phyloP scores from a whole-genome alignment of 345 rosid genomes.

The Barbarea vulgaris region DNA sequence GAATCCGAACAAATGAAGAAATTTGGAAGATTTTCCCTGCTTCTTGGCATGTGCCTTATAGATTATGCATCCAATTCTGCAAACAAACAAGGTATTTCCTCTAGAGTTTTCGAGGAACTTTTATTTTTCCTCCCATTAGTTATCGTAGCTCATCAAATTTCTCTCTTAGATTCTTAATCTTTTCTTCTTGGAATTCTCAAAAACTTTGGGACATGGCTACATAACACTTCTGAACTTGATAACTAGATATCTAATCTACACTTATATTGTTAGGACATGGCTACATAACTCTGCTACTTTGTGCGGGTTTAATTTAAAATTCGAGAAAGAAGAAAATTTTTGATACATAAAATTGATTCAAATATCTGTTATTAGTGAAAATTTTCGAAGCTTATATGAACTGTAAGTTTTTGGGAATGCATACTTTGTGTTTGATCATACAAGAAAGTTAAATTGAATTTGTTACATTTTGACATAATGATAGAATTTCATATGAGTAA shows the following conservation, averaged over 20 bases:
- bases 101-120: background rate
- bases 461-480: slow-evolving; percentile 3
- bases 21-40: slow-evolving; percentile 95
- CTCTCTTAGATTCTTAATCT: slow-evolving; percentile 4
- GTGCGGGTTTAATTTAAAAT: background rate
- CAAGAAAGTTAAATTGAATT: background rate
- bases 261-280: background rate
- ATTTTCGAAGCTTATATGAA: background rate
- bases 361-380: background rate
- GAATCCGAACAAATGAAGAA: slow-evolving; percentile 95
- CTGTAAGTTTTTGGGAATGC: slow-evolving; percentile 4
- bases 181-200: background rate
- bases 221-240: background rate
- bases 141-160: slow-evolving; percentile 8
- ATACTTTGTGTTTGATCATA: background rate
- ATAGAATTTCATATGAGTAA: background rate
- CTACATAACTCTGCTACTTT: background rate
- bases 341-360: background rate
- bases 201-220: background rate
- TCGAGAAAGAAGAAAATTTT: background rate
- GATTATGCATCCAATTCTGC: slow-evolving; percentile 92
- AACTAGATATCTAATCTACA: background rate
- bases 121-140: background rate
- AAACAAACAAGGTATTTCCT: slow-evolving; percentile 80
- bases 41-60: slow-evolving; percentile 97